Evolutionary conservation across 306 rosid species (phyloP).

Genomic region (Cucumis cinereus): DNA sequence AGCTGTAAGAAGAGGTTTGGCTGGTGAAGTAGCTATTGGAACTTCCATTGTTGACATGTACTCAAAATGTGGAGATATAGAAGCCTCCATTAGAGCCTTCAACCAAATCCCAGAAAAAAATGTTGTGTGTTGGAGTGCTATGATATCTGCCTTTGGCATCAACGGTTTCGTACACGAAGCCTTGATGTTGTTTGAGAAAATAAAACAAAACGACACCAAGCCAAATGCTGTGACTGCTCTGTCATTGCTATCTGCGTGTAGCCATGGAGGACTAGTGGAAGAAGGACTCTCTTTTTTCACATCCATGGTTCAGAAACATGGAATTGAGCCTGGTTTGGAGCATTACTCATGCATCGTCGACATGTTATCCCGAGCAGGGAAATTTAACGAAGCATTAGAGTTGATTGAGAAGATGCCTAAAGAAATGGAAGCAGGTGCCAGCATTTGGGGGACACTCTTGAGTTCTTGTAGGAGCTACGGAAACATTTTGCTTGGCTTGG

Average conservation of each 20-base stretch:
- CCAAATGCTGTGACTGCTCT: constrained; percentile 32
- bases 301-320: constrained; percentile 21
- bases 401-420: constrained; percentile 24
- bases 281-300: constrained; percentile 26
- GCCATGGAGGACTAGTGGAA: constrained; percentile 32
- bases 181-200: constrained; percentile 12
- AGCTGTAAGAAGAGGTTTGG: constrained; percentile 17
- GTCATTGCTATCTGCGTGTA: constrained; percentile 27
- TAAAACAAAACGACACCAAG: constrained; percentile 17
- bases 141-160: constrained; percentile 28
- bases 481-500: constrained; percentile 12
- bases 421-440: constrained; percentile 21
- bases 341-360: constrained; percentile 35
- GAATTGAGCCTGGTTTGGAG: constrained; percentile 17
- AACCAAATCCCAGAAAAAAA: constrained; percentile 20
- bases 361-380: constrained; percentile 39
- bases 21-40: constrained; percentile 22
- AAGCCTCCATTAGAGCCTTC: constrained; percentile 25
- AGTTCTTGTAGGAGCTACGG: constrained; percentile 27
- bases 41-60: constrained; percentile 33
- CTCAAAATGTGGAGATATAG: constrained; percentile 37
- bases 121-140: constrained; percentile 28
- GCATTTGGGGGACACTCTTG: constrained; percentile 30
- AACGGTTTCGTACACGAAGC: constrained; percentile 30
- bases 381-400: constrained; percentile 20